A percentile compares a stretch with the other conserved stretches of the same genome.
phyloP scores from a whole-genome alignment of 768 basidiomycete species.

The Lyophyllum atratum region DNA sequence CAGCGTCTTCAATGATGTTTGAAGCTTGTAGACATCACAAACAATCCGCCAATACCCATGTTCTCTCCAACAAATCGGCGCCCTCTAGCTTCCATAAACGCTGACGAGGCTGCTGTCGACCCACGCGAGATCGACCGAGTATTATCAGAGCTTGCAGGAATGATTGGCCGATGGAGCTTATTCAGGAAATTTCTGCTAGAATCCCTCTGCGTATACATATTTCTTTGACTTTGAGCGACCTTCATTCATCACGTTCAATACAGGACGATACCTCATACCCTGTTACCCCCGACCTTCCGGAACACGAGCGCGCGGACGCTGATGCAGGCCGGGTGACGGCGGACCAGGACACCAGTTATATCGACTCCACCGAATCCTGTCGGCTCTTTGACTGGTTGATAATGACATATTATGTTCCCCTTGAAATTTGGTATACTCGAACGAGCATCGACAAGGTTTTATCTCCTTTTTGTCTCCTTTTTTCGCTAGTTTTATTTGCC shows the following conservation, averaged over 20 bases:
- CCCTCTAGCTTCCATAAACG: slow-evolving; percentile 22
- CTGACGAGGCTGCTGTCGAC: slow-evolving; percentile 66
- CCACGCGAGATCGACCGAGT: slow-evolving; percentile 91
- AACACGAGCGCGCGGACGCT: slow-evolving; percentile 4
- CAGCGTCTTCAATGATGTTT: not conserved
- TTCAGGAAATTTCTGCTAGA: slow-evolving; percentile 87
- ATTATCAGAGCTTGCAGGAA: slow-evolving; percentile 84
- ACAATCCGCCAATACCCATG: slow-evolving; percentile 39
- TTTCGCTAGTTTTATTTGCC: slow-evolving; percentile 3
- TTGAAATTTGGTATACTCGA: slow-evolving; percentile 92
- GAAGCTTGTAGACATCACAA: slow-evolving; percentile 50
- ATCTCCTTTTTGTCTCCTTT: not conserved
- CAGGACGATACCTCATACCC: slow-evolving; percentile 19
- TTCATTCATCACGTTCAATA: not conserved
- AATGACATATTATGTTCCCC: slow-evolving; percentile 76
- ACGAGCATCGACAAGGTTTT: slow-evolving; percentile 84
- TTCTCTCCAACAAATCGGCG: slow-evolving; percentile 31
- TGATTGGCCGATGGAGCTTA: slow-evolving; percentile 90
- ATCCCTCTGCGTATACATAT: slow-evolving; percentile 56
- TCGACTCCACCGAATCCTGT: slow-evolving; percentile 57
- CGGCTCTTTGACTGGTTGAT: slow-evolving; percentile 67
- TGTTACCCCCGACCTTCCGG: slow-evolving; percentile 2
- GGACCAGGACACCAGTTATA: slow-evolving; percentile 22
- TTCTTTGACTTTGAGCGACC: not conserved
- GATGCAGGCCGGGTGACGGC: not conserved